These are phyloP conservation scores for Lactarius trivialis DNA, from an alignment of 768 basidiomycete species.

Conservation along the genomic window DNA sequence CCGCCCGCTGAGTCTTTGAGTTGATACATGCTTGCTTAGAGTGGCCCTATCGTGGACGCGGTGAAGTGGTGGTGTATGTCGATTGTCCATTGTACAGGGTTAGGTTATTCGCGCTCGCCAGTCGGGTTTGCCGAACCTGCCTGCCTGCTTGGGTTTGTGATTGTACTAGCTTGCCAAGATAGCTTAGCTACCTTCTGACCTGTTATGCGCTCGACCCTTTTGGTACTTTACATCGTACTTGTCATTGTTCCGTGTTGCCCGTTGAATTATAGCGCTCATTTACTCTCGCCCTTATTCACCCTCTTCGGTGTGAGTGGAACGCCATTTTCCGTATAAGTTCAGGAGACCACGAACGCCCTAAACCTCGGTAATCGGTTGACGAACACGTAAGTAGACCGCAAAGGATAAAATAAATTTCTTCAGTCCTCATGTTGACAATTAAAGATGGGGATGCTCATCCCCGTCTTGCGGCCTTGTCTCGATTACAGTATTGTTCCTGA, in stretches of 20 bases:
- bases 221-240: constrained; percentile 6
- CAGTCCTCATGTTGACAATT: not conserved
- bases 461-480: not conserved
- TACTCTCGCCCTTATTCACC: not conserved
- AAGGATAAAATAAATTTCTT: not conserved
- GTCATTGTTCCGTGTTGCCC: constrained; percentile 5
- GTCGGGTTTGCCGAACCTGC: constrained; percentile 21
- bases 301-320: not conserved
- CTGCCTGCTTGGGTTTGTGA: constrained; percentile 4
- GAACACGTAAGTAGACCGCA: not conserved
- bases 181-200: constrained; percentile 6
- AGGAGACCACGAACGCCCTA: not conserved
- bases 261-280: constrained; percentile 15
- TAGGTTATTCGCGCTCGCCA: constrained; percentile 23
- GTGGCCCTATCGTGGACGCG: constrained; percentile 8
- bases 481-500: not conserved
- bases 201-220: constrained; percentile 2
- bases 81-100: constrained; percentile 7
- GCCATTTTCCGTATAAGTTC: not conserved
- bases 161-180: constrained; percentile 6
- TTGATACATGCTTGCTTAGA: constrained; percentile 14
- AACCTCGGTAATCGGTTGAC: not conserved
- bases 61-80: not conserved
- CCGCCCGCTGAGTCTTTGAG: constrained; percentile 21
- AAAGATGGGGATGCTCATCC: not conserved